Evolutionary conservation across 169 alveolate genomes (phyloP), one percentile per base, ranked within the genome.

Genomic region (Condylostoma magnum): DNA sequence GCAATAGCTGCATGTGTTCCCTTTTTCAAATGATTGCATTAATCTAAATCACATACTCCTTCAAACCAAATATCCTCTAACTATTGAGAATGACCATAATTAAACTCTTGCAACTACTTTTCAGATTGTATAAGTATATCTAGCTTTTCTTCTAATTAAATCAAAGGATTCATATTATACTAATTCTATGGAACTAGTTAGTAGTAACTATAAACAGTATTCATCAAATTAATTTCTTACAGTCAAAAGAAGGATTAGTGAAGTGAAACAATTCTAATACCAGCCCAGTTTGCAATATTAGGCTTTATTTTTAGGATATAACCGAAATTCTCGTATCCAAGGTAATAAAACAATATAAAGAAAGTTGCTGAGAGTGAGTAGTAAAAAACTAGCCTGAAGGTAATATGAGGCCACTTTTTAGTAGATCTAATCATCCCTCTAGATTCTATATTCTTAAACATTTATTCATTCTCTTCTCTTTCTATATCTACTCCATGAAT

Each of bases 401-500:
- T 15, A 34, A 63, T 63, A 22, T 25, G 25, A 18, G 18, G 22
- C 58, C 73, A 63, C 33, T 63, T 63, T 5, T 63, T 63, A 3
- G 34, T 43, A n/a, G 30, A 18, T 25, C 33, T 63, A 44, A 63
- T 63, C 0, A 20, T 25, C 2, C 22, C 46, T 2, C 73, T 22
- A 22, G 33, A 18, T 20, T 37, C 55, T 6, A 63, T 20, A 22
- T 38, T 22, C 41, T 63, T 63, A 31, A 63, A 63, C 18, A 18
- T 37, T 18, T 37, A 10, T 25, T 22, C 46, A 43, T 63, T 57
- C n/a, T 63, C 60, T 22, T 20, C 27, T n/a, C n/a, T 63, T 5
- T 57, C 69, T 22, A 10, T 0, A 37, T 63, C 73, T 20, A 63
- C 60, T 20, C 73, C 73, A 63, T 63, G 73, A 10, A 46, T 37